A percentile compares a stretch with the other conserved stretches of the same genome.
Conservation (phyloP, 208 protist genomes). For the Balamuthia mandrillaris region DNA sequence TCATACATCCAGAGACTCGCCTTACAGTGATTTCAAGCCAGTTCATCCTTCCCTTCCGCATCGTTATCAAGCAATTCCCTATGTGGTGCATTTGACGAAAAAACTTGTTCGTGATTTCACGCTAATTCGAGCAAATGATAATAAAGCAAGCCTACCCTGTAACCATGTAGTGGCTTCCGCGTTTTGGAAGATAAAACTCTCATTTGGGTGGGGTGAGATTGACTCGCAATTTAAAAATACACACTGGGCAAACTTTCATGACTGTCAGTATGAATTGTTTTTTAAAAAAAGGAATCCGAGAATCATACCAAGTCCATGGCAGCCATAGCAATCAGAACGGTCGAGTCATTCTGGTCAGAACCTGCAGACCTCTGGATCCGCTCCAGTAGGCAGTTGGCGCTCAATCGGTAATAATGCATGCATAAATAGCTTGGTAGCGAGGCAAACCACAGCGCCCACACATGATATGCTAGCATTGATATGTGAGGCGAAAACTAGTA, state of each 20-base stretch:
- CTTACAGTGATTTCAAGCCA: conserved; percentile 12
- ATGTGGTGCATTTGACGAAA: not conserved
- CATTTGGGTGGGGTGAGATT: not conserved
- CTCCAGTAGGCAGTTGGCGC: conserved; percentile 10
- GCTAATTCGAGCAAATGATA: not conserved
- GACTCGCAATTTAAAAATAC: conserved; percentile 21
- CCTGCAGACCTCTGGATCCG: not conserved
- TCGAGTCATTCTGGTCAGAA: not conserved
- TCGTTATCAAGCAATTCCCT: conserved; percentile 19
- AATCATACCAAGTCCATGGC: conserved; percentile 24
- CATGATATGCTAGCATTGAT: not conserved
- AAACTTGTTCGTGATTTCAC: not conserved
- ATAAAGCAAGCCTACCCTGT: not conserved
- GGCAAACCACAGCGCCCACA: conserved; percentile 30
- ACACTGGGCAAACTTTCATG: conserved; percentile 24
- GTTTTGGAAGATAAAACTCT: not conserved
- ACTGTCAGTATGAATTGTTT: too few species aligned
- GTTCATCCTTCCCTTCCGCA: conserved; percentile 10
- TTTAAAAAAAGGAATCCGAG: too few species aligned
- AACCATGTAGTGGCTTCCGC: not conserved
- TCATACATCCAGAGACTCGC: not conserved
- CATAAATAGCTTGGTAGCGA: not conserved
- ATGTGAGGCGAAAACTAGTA: conserved; percentile 4
- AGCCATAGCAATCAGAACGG: conserved; percentile 1
- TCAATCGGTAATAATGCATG: not conserved